Conservation (phyloP, 139 green algal species). For the Haematococcus lacustris region DNA sequence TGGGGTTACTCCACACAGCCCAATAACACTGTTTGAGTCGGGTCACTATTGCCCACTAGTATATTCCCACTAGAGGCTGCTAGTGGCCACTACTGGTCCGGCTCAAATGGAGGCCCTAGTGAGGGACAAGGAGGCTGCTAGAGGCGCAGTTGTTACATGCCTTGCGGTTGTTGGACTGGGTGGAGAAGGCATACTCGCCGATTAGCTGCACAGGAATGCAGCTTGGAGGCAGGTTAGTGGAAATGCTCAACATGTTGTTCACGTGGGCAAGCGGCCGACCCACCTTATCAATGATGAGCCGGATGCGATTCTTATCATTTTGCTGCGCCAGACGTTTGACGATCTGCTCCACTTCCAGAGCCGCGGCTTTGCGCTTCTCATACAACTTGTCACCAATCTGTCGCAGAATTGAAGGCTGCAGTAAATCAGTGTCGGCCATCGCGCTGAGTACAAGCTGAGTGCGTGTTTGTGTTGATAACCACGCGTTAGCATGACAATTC, state of each 20-base stretch:
- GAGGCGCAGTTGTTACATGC: slow-evolving; percentile 7
- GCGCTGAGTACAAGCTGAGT: neutral
- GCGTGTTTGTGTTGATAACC: too few species aligned
- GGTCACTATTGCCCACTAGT: slow-evolving; percentile 4
- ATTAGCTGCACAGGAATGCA: slow-evolving; percentile 52
- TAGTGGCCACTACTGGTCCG: neutral
- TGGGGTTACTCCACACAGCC: neutral
- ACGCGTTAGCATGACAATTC: too few species aligned
- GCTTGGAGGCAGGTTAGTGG: too few species aligned
- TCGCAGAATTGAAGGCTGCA: slow-evolving; percentile 44
- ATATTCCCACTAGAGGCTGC: neutral
- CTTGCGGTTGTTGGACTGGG: slow-evolving; percentile 82
- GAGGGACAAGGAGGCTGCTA: neutral
- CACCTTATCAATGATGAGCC: slow-evolving; percentile 53
- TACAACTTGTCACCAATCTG: slow-evolving; percentile 81
- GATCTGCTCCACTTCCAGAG: slow-evolving; percentile 55
- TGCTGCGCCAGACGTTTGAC: slow-evolving; percentile 46
- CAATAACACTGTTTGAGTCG: too few species aligned
- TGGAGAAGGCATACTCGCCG: slow-evolving; percentile 59
- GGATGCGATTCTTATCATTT: slow-evolving; percentile 45
- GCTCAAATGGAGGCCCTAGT: too few species aligned
- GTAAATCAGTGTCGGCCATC: slow-evolving; percentile 13
- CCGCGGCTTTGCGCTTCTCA: slow-evolving; percentile 80
- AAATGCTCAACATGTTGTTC: too few species aligned
- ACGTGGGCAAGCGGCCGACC: too few species aligned